phyloP scores from a whole-genome alignment of 2,329 filamentous ascomycete genomes.

The Claviceps pusilla region DNA sequence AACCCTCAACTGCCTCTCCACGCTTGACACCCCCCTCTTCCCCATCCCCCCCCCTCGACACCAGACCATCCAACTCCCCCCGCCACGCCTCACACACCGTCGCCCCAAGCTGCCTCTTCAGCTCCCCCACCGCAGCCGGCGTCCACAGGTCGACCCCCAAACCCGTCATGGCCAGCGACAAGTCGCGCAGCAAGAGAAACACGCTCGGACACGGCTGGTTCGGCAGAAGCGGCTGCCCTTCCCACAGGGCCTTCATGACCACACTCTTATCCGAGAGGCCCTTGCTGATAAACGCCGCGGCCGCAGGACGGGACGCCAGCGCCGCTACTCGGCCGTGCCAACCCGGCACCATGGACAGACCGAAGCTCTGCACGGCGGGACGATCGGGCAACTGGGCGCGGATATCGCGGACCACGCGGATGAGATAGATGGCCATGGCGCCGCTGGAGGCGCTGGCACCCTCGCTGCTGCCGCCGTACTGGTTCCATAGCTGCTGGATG shows the following conservation, averaged over 20 bases:
- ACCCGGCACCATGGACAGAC: conserved; percentile 42
- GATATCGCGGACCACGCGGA: conserved; percentile 62
- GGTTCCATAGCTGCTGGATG: conserved; percentile 34
- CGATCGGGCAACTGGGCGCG: conserved; percentile 47
- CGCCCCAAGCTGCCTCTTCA: conserved; percentile 45
- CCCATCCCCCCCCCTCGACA: conserved; percentile 7
- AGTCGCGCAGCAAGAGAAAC: conserved; percentile 54
- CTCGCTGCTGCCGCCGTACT: conserved; percentile 23
- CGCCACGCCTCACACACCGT: conserved; percentile 37
- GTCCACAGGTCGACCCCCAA: conserved; percentile 73
- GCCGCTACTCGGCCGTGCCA: conserved; percentile 49
- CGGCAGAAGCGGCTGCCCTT: conserved; percentile 59
- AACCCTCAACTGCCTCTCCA: background rate
- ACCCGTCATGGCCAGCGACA: conserved; percentile 53
- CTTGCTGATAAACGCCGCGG: conserved; percentile 31
- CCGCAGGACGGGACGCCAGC: conserved; percentile 32
- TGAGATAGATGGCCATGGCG: conserved; percentile 46
- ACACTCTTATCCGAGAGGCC: conserved; percentile 32
- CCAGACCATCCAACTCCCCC: conserved; percentile 22
- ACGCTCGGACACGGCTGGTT: conserved; percentile 60
- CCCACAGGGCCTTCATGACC: conserved; percentile 59
- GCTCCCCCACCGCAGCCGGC: conserved; percentile 41
- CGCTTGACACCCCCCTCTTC: conserved; percentile 1
- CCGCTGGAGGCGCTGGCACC: conserved; percentile 28
- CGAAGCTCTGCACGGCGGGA: conserved; percentile 37